phyloP scores from a whole-genome alignment of 148 eudicot genomes.

The Gaultheria prostrata region DNA sequence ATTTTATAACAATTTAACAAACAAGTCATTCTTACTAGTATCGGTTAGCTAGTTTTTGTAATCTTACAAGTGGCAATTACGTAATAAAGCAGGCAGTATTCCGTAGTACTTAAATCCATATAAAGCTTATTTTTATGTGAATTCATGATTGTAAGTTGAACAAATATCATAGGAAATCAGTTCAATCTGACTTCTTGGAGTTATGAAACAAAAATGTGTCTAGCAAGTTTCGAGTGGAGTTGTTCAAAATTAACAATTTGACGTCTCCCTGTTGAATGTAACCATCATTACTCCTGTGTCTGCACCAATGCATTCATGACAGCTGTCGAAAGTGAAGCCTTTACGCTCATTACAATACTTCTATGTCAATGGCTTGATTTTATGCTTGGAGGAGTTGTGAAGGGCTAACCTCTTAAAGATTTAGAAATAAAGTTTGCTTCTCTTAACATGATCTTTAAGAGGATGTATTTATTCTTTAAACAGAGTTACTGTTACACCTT shows the following conservation, averaged over 20 bases:
- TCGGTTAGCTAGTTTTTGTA: neutral
- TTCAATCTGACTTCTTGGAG: neutral
- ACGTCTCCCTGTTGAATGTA: neutral
- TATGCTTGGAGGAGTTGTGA: neutral
- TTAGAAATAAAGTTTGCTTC: neutral
- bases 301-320: neutral
- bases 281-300: neutral
- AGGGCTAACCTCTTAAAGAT: neutral
- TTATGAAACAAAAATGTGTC: neutral
- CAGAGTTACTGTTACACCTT: neutral
- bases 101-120: too few relatives aligned
- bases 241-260: neutral
- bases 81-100: neutral
- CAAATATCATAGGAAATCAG: neutral
- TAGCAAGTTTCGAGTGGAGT: neutral
- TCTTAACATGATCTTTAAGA: neutral
- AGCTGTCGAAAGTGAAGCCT: neutral
- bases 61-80: neutral
- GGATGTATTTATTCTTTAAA: neutral
- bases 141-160: slow-evolving; percentile 1
- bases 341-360: neutral
- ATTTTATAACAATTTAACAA: neutral
- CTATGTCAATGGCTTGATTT: neutral
- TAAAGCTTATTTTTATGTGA: neutral
- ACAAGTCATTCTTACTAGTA: neutral